Percentiles rank a stretch among this genome's conserved stretches.
phyloP scores from a whole-genome alignment of 257 asterid genomes.

The Lycium barbarum region DNA sequence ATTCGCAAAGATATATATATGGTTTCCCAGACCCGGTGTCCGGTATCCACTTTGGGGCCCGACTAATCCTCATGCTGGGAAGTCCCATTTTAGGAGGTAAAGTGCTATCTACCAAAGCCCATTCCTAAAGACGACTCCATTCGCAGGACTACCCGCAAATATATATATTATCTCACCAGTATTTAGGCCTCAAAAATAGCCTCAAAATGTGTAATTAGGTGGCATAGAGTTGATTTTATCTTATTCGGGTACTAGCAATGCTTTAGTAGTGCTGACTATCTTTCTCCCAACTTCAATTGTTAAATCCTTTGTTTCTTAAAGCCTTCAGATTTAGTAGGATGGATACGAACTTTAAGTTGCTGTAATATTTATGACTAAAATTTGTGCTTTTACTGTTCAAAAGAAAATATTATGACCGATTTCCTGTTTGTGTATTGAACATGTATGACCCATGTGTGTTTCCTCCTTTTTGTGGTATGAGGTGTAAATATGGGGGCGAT shows the following conservation, averaged over 20 bases:
- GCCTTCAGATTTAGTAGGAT: neutral
- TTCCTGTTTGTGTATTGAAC: neutral
- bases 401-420: neutral
- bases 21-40: neutral
- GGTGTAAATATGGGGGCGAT: too few relatives aligned
- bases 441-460: neutral
- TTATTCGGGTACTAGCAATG: neutral
- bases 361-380: neutral
- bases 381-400: neutral
- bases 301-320: neutral
- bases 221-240: neutral
- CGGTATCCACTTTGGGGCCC: neutral
- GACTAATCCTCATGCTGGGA: neutral
- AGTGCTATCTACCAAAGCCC: neutral
- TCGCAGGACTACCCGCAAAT: neutral
- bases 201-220: conserved; percentile 19
- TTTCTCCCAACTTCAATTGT: neutral
- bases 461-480: too few relatives aligned
- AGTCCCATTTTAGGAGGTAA: neutral
- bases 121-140: neutral
- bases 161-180: neutral
- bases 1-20: neutral
- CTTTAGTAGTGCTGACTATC: neutral
- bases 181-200: neutral
- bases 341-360: neutral